These are phyloP conservation scores for Ambrosiella beaveri DNA, from an alignment of 2,329 filamentous ascomycete genomes.

Conservation along the genomic window DNA sequence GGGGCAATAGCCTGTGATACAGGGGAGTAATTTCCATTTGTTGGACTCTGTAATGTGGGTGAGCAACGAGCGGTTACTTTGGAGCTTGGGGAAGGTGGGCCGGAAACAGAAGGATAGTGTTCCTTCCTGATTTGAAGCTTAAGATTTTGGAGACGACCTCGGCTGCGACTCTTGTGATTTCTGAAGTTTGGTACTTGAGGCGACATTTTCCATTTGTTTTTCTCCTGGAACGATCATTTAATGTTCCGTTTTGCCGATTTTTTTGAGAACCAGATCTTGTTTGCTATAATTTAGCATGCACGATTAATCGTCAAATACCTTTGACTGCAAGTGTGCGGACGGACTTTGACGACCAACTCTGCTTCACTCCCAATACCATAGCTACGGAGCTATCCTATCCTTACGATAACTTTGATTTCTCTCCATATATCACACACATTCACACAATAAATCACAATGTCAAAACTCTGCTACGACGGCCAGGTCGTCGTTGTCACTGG, in stretches of 20 bases:
- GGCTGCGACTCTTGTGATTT: background rate
- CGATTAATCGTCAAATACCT: too few species aligned
- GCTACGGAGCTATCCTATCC: too few species aligned
- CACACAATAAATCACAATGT: slow-evolving; percentile 27
- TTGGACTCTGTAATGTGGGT: background rate
- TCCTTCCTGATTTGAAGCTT: background rate
- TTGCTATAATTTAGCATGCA: background rate
- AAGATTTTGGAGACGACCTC: background rate
- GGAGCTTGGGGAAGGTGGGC: background rate
- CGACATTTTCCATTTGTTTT: background rate
- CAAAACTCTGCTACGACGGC: slow-evolving; percentile 61
- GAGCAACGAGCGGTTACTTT: background rate
- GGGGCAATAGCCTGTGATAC: background rate
- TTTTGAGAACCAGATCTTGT: background rate
- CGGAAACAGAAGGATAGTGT: background rate
- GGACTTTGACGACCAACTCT: too few species aligned
- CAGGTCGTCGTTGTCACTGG: slow-evolving; percentile 73
- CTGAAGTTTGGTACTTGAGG: background rate
- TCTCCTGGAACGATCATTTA: too few species aligned
- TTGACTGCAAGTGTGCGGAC: too few species aligned
- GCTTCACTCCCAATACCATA: too few species aligned
- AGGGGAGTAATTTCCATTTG: background rate
- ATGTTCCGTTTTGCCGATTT: background rate
- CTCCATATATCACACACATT: background rate
- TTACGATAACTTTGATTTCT: background rate